Evolutionary conservation across 176 grass and related monocot species (phyloP).

Genomic region (Triticum urartu): DNA sequence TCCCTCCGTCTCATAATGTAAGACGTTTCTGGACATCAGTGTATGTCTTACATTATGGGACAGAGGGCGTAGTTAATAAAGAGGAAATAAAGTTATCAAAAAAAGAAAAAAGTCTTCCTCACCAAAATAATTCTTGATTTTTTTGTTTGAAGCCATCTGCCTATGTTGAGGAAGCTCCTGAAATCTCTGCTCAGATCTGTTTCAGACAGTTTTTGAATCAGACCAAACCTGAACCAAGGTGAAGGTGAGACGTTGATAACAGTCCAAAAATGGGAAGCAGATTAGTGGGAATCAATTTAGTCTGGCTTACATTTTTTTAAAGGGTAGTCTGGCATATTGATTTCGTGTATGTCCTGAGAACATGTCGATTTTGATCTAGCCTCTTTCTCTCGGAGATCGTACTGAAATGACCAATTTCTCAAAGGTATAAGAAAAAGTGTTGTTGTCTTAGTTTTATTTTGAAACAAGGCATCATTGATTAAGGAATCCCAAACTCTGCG

Average conservation of each 20-base stretch:
- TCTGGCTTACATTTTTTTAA: conserved; percentile 21
- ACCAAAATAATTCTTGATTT: background rate
- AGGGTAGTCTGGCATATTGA: conserved; percentile 7
- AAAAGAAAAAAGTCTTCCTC: background rate
- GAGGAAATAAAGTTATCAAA: too few species aligned
- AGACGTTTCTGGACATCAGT: too few species aligned
- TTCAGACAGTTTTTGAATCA: conserved; percentile 74
- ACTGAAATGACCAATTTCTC: conserved; percentile 23
- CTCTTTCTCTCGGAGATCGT: conserved; percentile 42
- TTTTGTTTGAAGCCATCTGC: background rate
- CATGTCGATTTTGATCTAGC: conserved; percentile 42
- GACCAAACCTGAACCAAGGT: background rate
- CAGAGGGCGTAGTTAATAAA: too few species aligned
- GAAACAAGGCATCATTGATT: too few species aligned
- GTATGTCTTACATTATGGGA: too few species aligned
- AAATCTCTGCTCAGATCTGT: background rate
- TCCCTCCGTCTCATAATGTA: too few species aligned
- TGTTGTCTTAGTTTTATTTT: too few species aligned
- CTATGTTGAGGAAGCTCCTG: background rate
- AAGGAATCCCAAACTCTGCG: too few species aligned
- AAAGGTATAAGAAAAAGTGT: background rate
- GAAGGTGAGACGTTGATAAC: background rate
- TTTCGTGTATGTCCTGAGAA: conserved; percentile 61
- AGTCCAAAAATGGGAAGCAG: background rate
- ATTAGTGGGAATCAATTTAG: background rate